Evolutionary conservation across 768 basidiomycete species (phyloP).

Genomic region (Cystobasidium tubakii): DNA sequence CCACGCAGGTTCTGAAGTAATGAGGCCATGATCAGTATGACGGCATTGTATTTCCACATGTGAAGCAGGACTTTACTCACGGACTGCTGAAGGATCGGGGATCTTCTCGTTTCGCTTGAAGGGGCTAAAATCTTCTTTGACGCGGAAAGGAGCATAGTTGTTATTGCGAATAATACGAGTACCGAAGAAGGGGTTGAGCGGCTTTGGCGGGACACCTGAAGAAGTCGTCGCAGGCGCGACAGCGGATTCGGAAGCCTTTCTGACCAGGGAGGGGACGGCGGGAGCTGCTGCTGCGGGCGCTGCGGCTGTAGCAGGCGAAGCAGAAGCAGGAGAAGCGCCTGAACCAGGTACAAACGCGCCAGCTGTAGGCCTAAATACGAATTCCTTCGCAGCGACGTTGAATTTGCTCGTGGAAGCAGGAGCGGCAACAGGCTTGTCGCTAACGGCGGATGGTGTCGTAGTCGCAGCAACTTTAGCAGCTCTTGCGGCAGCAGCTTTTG

Average conservation of each 20-base stretch:
- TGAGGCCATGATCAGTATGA: neutral
- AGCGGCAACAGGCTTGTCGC: neutral
- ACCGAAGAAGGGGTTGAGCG: constrained; percentile 31
- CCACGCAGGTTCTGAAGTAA: constrained; percentile 4
- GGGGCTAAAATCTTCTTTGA: constrained; percentile 32
- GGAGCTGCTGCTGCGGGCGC: neutral
- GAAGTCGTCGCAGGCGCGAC: neutral
- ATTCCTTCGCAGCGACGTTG: constrained; percentile 30
- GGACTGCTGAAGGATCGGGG: neutral
- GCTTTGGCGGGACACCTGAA: neutral
- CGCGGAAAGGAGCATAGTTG: neutral
- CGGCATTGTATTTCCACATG: neutral
- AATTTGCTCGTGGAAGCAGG: constrained; percentile 10
- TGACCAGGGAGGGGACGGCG: neutral
- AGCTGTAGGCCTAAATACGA: constrained; percentile 24
- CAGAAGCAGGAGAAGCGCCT: constrained; percentile 11
- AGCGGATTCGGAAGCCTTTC: neutral
- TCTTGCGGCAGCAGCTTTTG: constrained; percentile 15
- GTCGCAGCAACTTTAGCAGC: constrained; percentile 12
- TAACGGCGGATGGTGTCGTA: neutral
- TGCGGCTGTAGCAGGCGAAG: constrained; percentile 3
- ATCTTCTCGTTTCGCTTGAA: constrained; percentile 4
- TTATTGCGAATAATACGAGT: neutral
- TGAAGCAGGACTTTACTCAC: neutral
- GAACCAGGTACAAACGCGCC: constrained; percentile 11